Evolutionary conservation across 345 rosid species (phyloP).

Genomic region (Raphanus sativus): DNA sequence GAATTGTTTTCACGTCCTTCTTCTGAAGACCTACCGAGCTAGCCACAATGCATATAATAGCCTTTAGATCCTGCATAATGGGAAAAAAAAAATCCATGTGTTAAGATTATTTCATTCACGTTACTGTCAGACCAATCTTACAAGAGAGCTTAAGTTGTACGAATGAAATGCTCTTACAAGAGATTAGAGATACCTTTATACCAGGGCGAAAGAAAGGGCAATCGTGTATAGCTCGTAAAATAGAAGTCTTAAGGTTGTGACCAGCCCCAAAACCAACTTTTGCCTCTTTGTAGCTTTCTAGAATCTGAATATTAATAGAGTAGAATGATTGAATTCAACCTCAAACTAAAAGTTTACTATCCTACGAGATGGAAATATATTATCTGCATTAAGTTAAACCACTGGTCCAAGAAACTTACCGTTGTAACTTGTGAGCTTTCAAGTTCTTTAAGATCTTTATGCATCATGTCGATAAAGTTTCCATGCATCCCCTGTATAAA

Average conservation of each 20-base stretch:
- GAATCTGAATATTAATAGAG: conserved; percentile 49
- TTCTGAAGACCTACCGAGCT: conserved; percentile 50
- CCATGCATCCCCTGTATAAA: conserved; percentile 57
- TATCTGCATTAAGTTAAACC: background rate
- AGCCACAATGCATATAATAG: conserved; percentile 64
- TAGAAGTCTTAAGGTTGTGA: conserved; percentile 57
- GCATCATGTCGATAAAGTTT: conserved; percentile 46
- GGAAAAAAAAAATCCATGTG: too few species aligned
- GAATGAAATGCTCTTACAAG: conserved; percentile 5
- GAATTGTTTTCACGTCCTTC: conserved; percentile 46
- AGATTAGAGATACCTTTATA: conserved; percentile 51
- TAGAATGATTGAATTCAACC: background rate
- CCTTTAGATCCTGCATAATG: conserved; percentile 54
- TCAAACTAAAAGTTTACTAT: conserved; percentile 1
- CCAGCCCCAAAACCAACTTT: conserved; percentile 94
- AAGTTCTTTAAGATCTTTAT: conserved; percentile 55
- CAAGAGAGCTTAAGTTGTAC: too few species aligned
- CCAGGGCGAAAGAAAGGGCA: conserved; percentile 81
- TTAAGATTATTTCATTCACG: too few species aligned
- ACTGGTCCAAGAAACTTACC: conserved; percentile 44
- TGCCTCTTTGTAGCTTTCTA: conserved; percentile 64
- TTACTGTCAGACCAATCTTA: too few species aligned
- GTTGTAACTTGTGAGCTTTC: conserved; percentile 52
- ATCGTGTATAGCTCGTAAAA: conserved; percentile 66
- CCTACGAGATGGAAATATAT: background rate